Base-by-base conservation (phyloP, 2,329 filamentous ascomycete species). In the Cephalotrichum gorgonifer region DNA sequence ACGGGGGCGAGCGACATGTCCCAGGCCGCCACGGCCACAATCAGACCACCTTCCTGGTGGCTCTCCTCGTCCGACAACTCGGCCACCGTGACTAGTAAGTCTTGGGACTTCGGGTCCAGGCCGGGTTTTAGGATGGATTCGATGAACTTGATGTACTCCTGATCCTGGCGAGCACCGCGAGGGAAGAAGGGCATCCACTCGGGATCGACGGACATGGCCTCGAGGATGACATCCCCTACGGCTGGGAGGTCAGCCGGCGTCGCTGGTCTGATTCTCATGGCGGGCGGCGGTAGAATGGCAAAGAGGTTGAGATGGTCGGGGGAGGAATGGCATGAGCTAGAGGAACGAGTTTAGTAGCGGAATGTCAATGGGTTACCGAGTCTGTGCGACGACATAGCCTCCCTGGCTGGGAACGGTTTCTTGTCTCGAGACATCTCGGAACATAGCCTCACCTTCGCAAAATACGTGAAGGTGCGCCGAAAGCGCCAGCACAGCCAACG, bases 191-290 rank as follows among this genome's bases (percentile, higher is more conserved):
- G 23, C 6, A 26, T 51, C 55, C 53, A 55, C 5, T 54, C 52
- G 3, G 49, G 28, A 43, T 57, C 54, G 38, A 51, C 28, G 3
- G 50, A 28, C 26, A 55, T 48, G 20, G 49, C 48, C n/a, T 52
- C 50, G 11, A 55, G 45, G 17, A 55, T 30, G 20, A 56, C 31
- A 22, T 52, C 50, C 2, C 52, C 51, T 17, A 54, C 50, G 42
- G 52, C 52, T n/a, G 55, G 51, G 30, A 55, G 48, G 31, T 57
- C 54, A 28, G 47, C 46, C 31, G 23, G 20, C 20, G 53, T 53
- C 11, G 55, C 54, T 9, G 35, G 46, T 23, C 55, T 48, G 11
- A 54, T 48, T 26, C 52, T 47, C 50, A 54, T 56, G n/a, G 14
- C 30, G 41, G n/a, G 22, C 5, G 12, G n/a, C 20, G 4, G 7